phyloP scores from a whole-genome alignment of 2,329 filamentous ascomycete species.

The Diplodia corticola region DNA sequence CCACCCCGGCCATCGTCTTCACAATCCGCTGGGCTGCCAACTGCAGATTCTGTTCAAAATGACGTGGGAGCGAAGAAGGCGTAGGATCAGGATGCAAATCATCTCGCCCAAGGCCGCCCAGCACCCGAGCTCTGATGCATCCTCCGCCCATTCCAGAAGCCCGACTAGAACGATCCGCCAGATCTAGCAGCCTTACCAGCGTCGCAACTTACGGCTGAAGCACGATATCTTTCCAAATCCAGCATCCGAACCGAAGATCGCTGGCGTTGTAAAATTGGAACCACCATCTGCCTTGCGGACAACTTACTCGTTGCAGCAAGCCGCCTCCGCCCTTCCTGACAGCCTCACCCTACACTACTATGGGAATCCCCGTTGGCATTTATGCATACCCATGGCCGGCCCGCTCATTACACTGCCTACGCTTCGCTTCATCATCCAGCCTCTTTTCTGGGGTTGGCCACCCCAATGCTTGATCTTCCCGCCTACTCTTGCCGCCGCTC shows the following conservation, averaged over 20 bases:
- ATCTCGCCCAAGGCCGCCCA: background rate
- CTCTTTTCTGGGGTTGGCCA: background rate
- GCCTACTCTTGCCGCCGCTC: background rate
- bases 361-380: background rate
- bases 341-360: background rate
- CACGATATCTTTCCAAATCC: background rate
- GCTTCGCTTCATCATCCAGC: background rate
- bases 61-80: background rate
- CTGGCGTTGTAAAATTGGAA: background rate
- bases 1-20: background rate
- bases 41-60: too few species aligned
- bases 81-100: background rate
- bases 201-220: background rate
- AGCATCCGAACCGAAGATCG: background rate
- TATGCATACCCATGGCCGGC: background rate
- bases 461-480: background rate
- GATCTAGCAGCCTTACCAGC: background rate
- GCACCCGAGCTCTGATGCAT: background rate
- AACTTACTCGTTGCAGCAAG: background rate
- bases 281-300: background rate
- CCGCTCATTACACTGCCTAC: background rate
- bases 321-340: background rate
- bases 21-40: background rate
- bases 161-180: background rate
- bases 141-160: constrained; percentile 4